phyloP scores from a whole-genome alignment of 441 rosid species.

The Hura crepitans region DNA sequence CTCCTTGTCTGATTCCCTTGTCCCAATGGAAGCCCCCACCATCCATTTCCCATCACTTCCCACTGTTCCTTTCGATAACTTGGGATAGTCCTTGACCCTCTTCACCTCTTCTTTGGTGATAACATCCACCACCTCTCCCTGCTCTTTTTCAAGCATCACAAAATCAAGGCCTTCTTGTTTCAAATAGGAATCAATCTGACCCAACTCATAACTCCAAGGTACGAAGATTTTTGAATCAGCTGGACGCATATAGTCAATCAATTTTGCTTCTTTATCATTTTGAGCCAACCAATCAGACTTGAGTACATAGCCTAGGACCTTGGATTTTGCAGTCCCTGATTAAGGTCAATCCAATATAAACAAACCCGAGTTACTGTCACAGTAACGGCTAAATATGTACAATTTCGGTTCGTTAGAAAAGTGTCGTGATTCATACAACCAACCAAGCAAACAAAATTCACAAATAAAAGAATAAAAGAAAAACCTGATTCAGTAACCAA shows the following conservation, averaged over 20 bases:
- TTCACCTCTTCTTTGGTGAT: slow-evolving; percentile 63
- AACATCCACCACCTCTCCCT: slow-evolving; percentile 60
- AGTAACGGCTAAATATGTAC: not conserved
- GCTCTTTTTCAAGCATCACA: slow-evolving; percentile 51
- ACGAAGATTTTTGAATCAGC: slow-evolving; percentile 38
- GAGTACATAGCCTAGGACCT: slow-evolving; percentile 53
- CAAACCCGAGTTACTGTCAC: not conserved
- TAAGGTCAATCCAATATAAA: not conserved
- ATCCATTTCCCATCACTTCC: slow-evolving; percentile 71
- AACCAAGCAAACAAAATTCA: not conserved
- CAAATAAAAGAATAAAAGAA: not conserved
- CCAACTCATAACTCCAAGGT: slow-evolving; percentile 57
- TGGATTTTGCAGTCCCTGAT: slow-evolving; percentile 45
- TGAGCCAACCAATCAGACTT: slow-evolving; percentile 48
- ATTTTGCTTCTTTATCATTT: slow-evolving; percentile 42
- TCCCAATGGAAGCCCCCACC: slow-evolving; percentile 91
- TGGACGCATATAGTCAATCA: slow-evolving; percentile 52
- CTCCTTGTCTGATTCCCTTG: slow-evolving; percentile 73
- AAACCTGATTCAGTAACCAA: slow-evolving; percentile 49
- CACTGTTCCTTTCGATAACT: slow-evolving; percentile 54
- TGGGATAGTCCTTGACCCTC: slow-evolving; percentile 68
- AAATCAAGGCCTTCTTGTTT: slow-evolving; percentile 45
- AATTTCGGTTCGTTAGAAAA: no score
- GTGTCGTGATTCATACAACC: not conserved
- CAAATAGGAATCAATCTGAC: slow-evolving; percentile 40